phyloP scores from a whole-genome alignment of 2,329 filamentous ascomycete genomes.

The Pseudogymnoascus pannorum region DNA sequence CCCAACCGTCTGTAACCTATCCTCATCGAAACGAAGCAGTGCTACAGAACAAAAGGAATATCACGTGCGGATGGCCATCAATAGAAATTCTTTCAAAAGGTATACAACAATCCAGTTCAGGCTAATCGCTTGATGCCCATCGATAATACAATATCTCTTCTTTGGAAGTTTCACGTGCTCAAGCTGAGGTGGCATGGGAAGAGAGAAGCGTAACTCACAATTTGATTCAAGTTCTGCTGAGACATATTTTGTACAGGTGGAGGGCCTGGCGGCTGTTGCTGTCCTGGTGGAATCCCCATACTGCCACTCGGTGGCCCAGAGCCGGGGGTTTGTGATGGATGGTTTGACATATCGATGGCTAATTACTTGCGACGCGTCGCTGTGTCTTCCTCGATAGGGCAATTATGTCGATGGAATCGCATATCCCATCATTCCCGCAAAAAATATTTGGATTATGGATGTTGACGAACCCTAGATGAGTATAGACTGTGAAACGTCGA shows the following conservation, averaged over 20 bases:
- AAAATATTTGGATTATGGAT: background rate
- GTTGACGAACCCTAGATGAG: background rate
- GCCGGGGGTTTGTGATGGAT: constrained; percentile 39
- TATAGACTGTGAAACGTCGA: background rate
- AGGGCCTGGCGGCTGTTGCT: constrained; percentile 39
- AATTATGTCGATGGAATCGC: background rate
- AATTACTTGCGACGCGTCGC: constrained; percentile 5
- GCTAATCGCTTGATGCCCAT: background rate
- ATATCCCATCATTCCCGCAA: background rate
- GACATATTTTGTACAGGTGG: constrained; percentile 51
- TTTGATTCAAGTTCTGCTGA: constrained; percentile 89
- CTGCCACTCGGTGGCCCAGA: constrained; percentile 37
- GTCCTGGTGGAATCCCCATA: constrained; percentile 40
- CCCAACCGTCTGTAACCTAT: background rate
- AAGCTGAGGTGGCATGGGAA: background rate
- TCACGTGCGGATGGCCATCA: background rate
- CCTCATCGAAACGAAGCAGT: background rate
- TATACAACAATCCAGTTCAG: background rate
- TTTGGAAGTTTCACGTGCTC: background rate
- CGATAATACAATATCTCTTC: background rate
- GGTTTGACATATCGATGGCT: constrained; percentile 27
- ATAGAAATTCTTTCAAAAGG: background rate
- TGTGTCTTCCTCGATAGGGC: background rate
- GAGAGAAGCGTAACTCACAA: constrained; percentile 53
- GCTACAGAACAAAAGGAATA: background rate